Base-by-base conservation (phyloP, 768 basidiomycete genomes). In the Exidia glandulosa region DNA sequence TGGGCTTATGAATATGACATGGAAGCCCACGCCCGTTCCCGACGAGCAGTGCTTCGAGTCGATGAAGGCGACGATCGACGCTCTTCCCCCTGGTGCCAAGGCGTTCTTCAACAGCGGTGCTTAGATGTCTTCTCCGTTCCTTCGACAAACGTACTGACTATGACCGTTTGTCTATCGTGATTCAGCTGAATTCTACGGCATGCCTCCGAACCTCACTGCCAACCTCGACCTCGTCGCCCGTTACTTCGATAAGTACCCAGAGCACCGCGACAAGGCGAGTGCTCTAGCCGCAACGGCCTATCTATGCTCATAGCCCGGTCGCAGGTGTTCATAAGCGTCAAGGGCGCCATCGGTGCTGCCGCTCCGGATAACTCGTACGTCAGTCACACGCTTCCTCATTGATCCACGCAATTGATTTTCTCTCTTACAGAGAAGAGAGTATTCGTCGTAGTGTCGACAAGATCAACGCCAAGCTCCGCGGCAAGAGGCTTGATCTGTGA, bases 151-250 rank as follows among this genome's bases (percentile, higher is more conserved):
- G n/a, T n/a, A n/a, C n/a, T n/a, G n/a, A n/a, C n/a, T n/a, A n/a
- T n/a, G n/a, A n/a, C n/a, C n/a, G n/a, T n/a, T n/a, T n/a, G n/a
- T n/a, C n/a, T n/a, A n/a, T n/a, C n/a, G n/a, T n/a, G n/a, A n/a
- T n/a, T n/a, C n/a, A n/a, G n/a, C n/a, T n/a, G 79, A 81, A 59
- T 87, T 87, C 69, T 87, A 87, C 62, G 82, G 77, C 0, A 66
- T 70, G 32, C 71, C 77, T 3, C 23, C 12, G 45, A 32, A 65
- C 3, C 63, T 71, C 16, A 69, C 74, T 0, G 74, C 74, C 10
- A 83, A 83, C 65, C 68, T 83, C 7, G 67, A 77, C 64, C 72
- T 83, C 1, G 67, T 84, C 56, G 66, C 74, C 0, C 69, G 78
- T 4, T 84, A 83, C 74, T 80, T 77, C 69, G 71, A 73, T 32